A percentile compares a stretch with the other conserved stretches of the same genome.
Conservation (phyloP, 371 early-diverging fungal species). For the Mucor lusitanicus region DNA sequence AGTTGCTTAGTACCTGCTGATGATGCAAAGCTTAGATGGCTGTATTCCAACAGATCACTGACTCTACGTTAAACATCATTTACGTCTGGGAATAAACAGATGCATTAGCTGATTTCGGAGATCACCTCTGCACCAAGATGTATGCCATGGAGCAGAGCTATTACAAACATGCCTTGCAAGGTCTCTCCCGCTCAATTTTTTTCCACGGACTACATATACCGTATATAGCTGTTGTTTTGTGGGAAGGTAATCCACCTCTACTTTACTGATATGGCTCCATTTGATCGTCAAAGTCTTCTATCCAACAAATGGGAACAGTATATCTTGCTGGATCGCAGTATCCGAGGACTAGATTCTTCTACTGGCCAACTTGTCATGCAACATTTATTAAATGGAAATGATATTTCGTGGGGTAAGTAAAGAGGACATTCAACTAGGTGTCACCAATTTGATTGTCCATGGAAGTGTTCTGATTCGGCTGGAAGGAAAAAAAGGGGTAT, state of each 20-base stretch:
- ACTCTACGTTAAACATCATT: not conserved
- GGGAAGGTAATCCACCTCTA: not conserved
- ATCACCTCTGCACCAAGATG: not conserved
- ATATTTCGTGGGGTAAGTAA: not conserved
- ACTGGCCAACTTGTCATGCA: not conserved
- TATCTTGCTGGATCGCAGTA: not conserved
- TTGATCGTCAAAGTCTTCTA: too few species aligned
- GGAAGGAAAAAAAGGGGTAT: too few species aligned
- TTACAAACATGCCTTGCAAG: too few species aligned
- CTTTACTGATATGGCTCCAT: not conserved
- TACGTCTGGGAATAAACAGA: not conserved
- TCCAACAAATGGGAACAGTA: too few species aligned
- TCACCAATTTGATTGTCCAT: not conserved
- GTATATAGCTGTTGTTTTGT: too few species aligned
- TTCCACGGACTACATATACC: not conserved
- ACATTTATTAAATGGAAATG: not conserved
- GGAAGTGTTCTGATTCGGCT: not conserved
- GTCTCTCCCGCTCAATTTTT: not conserved
- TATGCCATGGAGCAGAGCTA: not conserved
- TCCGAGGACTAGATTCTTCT: not conserved
- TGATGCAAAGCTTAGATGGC: not conserved
- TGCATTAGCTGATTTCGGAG: slow-evolving; percentile 1
- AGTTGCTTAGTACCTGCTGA: too few species aligned
- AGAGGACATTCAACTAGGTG: not conserved
- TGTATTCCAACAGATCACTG: not conserved